Percentiles rank a stretch among this genome's conserved stretches.
Evolutionary conservation across 2,329 filamentous ascomycete species (phyloP).

Genomic region (Clarireedia sp.): DNA sequence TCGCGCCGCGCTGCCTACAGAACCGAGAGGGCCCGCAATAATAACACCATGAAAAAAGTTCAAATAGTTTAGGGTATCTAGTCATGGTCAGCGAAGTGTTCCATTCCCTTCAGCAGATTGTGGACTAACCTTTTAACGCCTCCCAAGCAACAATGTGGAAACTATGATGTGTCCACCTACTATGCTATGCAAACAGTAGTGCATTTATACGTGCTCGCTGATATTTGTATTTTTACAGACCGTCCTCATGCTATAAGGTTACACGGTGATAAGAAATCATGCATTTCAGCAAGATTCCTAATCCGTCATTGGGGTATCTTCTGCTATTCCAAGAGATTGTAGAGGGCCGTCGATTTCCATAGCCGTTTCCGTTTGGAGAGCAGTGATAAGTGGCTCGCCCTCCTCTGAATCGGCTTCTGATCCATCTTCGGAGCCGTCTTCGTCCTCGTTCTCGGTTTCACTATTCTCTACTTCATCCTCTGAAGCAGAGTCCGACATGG

Average conservation of each 20-base stretch:
- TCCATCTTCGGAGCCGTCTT: neutral
- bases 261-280: neutral
- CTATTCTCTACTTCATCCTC: constrained; percentile 5
- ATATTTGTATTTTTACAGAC: neutral
- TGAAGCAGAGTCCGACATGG: neutral
- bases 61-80: too few species aligned
- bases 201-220: neutral
- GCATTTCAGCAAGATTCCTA: neutral
- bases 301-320: neutral
- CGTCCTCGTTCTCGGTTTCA: constrained; percentile 2
- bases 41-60: too few species aligned
- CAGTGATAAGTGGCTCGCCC: neutral
- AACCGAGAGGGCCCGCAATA: too few species aligned
- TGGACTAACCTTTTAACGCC: too few species aligned
- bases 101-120: too few species aligned
- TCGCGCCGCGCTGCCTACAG: too few species aligned
- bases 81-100: too few species aligned
- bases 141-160: too few species aligned
- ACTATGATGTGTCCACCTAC: too few species aligned
- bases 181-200: neutral
- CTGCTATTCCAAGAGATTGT: neutral
- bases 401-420: neutral
- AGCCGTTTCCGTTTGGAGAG: neutral
- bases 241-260: neutral
- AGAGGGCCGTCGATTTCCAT: neutral